Evolutionary conservation across 2,329 filamentous ascomycete species (phyloP).

Genomic region (Fusarium chlamydosporum): DNA sequence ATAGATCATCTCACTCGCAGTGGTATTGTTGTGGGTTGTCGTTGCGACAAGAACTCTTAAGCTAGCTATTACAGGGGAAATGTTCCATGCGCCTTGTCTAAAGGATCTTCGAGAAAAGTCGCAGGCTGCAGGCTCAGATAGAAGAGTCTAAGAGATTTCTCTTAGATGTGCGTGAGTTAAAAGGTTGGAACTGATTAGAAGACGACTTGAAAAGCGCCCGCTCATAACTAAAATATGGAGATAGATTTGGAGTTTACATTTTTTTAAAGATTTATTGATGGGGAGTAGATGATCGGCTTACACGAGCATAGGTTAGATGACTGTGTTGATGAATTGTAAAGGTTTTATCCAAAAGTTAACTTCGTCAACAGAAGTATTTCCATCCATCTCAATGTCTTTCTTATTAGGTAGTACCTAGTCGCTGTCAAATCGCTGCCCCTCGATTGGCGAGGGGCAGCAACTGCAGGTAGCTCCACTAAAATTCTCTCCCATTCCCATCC

Average conservation of each 20-base stretch:
- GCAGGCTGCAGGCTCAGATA: conserved; percentile 47
- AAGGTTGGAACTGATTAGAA: background rate
- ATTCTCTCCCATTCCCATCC: conserved; percentile 1
- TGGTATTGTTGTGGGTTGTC: conserved; percentile 60
- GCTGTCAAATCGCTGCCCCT: conserved; percentile 44
- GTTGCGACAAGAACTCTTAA: conserved; percentile 58
- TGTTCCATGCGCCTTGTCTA: conserved; percentile 63
- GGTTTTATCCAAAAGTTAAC: too few species aligned
- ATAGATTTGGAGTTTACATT: background rate
- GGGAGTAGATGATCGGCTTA: too few species aligned
- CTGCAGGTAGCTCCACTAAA: conserved; percentile 44
- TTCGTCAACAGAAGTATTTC: too few species aligned
- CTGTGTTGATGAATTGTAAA: too few species aligned
- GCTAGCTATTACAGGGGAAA: conserved; percentile 58
- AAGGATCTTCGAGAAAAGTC: conserved; percentile 56
- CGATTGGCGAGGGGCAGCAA: conserved; percentile 42
- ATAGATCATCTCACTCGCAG: conserved; percentile 59
- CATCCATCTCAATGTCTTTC: background rate
- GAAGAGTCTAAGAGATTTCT: conserved; percentile 45
- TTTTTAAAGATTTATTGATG: background rate
- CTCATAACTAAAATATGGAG: too few species aligned
- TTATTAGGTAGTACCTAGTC: too few species aligned
- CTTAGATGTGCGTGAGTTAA: background rate
- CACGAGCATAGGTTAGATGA: too few species aligned
- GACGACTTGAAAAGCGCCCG: background rate